Base-by-base conservation (phyloP, 768 basidiomycete genomes). In the Paxillus involutus region DNA sequence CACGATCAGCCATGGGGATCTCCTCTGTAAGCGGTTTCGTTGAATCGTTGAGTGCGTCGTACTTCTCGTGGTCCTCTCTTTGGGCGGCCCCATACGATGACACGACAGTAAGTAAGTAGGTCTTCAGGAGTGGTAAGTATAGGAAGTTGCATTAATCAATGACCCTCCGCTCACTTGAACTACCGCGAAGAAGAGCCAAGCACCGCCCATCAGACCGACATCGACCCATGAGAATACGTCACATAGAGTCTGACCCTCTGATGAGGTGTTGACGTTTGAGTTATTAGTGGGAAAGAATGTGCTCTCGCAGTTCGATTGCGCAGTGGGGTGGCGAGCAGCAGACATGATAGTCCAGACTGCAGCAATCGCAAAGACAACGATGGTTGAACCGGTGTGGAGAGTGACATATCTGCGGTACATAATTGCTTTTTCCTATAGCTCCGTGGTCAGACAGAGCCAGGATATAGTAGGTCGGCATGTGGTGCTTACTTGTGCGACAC, bases 141-240 rank as follows among this genome's bases (percentile, higher is more conserved):
- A 21, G 8, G 30, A 19, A 9, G 8, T 39, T 13, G 24, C 13
- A 49, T 58, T 21, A 13, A 11, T 39, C 21, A 36, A 41, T 14
- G 41, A 12, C 2, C n/a, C n/a, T 32, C 1, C 17, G 62, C 85
- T 61, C 69, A 88, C 88, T 69, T 96, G 93, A 35, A 90, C 74
- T 56, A 87, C 75, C n/a, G 80, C 82, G 26, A 97, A 75, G 14
- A 97, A 64, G 10, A 89, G 71, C 91, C 94, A 98, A 6, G 97
- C 75, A 8, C 83, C 91, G 17, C 79, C 88, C 93, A 98, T 95
- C 52, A 98, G 74, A 36, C 95, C 95, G 13, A 97, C 76, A 62
- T 91, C 89, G 10, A 92, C 89, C 91, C 94, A 97, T 5, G 93
- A 79, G 66, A 98, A 96, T 51, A 97, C 88, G 44, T 86, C 77